Base-by-base conservation (phyloP, 208 protist genomes). In the Leptomonas pyrrhocoris region DNA sequence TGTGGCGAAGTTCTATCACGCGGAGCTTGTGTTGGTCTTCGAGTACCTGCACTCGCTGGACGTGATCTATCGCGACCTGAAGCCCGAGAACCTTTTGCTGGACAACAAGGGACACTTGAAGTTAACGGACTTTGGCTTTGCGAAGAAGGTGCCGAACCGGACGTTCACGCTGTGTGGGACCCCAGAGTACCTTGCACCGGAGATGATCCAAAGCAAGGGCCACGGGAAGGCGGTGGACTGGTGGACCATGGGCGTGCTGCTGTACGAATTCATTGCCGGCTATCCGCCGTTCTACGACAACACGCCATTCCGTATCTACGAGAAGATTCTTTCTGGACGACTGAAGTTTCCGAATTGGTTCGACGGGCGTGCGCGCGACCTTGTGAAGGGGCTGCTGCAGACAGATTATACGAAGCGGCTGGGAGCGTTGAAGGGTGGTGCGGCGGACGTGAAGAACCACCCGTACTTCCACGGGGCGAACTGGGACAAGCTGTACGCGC, bases 391-490 rank as follows among this genome's bases (percentile, higher is more conserved):
- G 30, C 76, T 97, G 48, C 80, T 97, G 77, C 82, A 93, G 74
- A 94, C 84, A 36, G 90, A 96, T 66, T 90, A 94, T 80, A 91
- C 82, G 48, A 94, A 92, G 79, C 86, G 92, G 21, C 76, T 95
- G 55, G 97, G 97, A 63, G 95, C 88, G 57, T 80, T 97, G 46
- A 90, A 96, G 69, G 83, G 74, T 48, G 97, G 97, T 2, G 84
- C 89, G 19, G 77, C 84, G 21, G 97, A 99, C 74, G 85, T 99
- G 64, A 98, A 98, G 84, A 86, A 85, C 67, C 98, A 99, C 79
- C 86, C 89, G 54, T 99, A 96, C 81, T 99, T 98, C 79, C 74
- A 83, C 50, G 83, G 85, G 34, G 88, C 98, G 16, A 95, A 99
- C 81, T 99, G 97, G 90, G 84, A 93, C 31, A 89, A 92, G 67